A percentile compares a stretch with the other conserved stretches of the same genome.
Conservation (phyloP, 2,329 filamentous ascomycete genomes). For the Drechslerella dactyloides region DNA sequence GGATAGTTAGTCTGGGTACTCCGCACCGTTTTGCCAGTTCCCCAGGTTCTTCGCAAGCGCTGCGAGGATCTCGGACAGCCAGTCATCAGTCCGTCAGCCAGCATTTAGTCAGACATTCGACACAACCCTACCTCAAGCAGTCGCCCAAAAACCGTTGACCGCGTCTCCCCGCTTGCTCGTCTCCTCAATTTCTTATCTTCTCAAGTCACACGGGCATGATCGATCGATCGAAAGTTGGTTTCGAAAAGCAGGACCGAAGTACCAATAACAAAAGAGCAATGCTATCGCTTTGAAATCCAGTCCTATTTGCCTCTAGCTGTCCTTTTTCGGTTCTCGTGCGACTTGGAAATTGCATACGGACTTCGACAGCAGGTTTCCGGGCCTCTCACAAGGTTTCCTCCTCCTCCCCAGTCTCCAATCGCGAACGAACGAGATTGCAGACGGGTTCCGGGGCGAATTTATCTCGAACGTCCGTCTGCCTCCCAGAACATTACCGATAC, state of each 20-base stretch:
- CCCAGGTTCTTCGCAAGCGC: conserved; percentile 21
- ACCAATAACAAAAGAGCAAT: background rate
- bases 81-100: background rate
- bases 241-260: no score
- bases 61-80: background rate
- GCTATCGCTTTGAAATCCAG: background rate
- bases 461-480: background rate
- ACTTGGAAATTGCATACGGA: conserved; percentile 46
- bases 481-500: background rate
- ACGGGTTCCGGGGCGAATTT: background rate
- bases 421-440: conserved; percentile 1
- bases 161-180: conserved; percentile 1
- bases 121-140: background rate
- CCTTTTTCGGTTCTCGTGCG: conserved; percentile 33
- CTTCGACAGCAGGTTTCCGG: conserved; percentile 23
- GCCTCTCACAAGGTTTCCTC: conserved; percentile 10
- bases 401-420: background rate
- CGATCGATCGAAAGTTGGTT: background rate
- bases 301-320: background rate
- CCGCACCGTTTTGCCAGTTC: conserved; percentile 32
- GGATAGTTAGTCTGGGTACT: conserved; percentile 23
- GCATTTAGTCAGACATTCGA: background rate
- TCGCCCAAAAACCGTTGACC: background rate
- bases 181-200: background rate
- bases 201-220: conserved; percentile 5